phyloP scores from a whole-genome alignment of 2,329 filamentous ascomycete genomes.

The Ascochyta clinopodiicola region DNA sequence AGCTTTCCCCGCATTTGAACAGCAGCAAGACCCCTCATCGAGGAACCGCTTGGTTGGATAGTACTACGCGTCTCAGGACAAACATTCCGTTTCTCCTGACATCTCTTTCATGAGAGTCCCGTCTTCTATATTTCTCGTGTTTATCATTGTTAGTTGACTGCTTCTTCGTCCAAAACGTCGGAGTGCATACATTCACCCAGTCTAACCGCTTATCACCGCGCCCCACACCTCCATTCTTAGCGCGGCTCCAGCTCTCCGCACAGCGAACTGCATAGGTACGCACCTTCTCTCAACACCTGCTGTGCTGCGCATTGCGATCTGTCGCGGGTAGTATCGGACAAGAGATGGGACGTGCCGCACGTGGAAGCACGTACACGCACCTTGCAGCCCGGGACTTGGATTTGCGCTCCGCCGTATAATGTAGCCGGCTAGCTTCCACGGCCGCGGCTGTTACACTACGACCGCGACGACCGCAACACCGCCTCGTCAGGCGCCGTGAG shows the following conservation, averaged over 20 bases:
- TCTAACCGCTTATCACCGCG: conserved; percentile 15
- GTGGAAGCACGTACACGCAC: conserved; percentile 12
- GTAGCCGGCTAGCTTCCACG: conserved; percentile 38
- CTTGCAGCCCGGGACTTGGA: conserved; percentile 2
- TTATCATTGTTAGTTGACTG: neutral
- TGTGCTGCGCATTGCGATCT: conserved; percentile 4
- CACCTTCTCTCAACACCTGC: conserved; percentile 14
- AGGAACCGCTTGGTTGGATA: conserved; percentile 28
- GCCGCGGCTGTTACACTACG: conserved; percentile 32
- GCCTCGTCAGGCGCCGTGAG: conserved; percentile 14
- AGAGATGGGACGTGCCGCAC: conserved; percentile 16
- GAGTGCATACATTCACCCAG: conserved; percentile 6
- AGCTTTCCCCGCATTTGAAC: conserved; percentile 35
- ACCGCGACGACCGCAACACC: conserved; percentile 16
- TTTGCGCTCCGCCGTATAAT: conserved; percentile 21
- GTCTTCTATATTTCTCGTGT: conserved; percentile 6
- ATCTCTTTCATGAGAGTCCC: conserved; percentile 22
- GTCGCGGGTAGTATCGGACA: conserved; percentile 25
- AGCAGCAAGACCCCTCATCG: conserved; percentile 30
- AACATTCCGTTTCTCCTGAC: conserved; percentile 14
- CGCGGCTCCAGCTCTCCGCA: conserved; percentile 15
- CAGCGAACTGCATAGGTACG: conserved; percentile 19
- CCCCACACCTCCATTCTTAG: conserved; percentile 14
- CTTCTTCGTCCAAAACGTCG: conserved; percentile 1
- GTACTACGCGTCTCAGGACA: conserved; percentile 16